phyloP scores from a whole-genome alignment of 805 yeast species.

The Spathaspora arborariae region DNA sequence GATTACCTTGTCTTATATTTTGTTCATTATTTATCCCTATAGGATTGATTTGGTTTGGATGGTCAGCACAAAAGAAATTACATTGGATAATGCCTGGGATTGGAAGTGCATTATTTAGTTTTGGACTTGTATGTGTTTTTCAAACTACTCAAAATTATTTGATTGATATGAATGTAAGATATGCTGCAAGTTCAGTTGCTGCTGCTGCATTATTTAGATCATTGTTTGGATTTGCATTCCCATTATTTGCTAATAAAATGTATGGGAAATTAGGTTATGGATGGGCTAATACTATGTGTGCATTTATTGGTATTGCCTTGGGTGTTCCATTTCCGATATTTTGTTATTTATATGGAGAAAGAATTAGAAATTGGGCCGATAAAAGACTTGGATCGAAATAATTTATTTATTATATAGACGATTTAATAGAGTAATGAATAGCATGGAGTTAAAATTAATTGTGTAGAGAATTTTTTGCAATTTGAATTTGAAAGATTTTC shows the following conservation, averaged over 20 bases:
- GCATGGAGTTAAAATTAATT: not conserved
- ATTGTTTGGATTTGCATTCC: constrained; percentile 36
- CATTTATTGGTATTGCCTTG: constrained; percentile 26
- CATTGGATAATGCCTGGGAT: constrained; percentile 39
- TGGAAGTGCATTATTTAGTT: constrained; percentile 35
- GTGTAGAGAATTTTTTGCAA: too few relatives aligned
- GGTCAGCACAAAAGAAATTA: constrained; percentile 33
- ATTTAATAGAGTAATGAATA: not conserved
- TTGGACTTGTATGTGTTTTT: constrained; percentile 34
- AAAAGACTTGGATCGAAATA: constrained; percentile 16
- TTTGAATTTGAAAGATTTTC: not conserved
- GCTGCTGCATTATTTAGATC: constrained; percentile 41
- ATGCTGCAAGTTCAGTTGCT: constrained; percentile 37
- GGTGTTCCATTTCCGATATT: constrained; percentile 38
- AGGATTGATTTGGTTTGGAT: constrained; percentile 39
- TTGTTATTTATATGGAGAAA: constrained; percentile 34
- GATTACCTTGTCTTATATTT: constrained; percentile 34
- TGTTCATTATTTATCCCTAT: constrained; percentile 31
- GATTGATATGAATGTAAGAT: constrained; percentile 35
- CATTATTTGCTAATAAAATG: constrained; percentile 35
- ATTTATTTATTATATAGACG: not conserved
- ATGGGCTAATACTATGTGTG: constrained; percentile 41
- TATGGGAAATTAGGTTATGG: constrained; percentile 33
- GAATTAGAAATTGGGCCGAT: constrained; percentile 32
- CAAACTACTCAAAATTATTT: constrained; percentile 35